Conservation (phyloP, 108 stramenopile species). For the Cyclotella cryptica region DNA sequence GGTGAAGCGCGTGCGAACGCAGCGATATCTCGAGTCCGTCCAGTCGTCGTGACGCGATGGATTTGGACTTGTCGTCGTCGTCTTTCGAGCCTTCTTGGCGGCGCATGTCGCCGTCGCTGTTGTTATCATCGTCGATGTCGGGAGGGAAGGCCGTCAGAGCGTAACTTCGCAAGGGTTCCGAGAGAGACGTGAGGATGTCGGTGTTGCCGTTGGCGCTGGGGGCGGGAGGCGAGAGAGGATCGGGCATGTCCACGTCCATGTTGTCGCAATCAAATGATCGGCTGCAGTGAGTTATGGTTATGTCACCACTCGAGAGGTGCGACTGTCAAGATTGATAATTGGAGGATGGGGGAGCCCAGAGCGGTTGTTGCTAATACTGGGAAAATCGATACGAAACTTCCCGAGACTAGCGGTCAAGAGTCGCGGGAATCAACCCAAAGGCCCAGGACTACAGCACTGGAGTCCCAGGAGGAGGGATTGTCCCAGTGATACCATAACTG, state of each 20-base stretch:
- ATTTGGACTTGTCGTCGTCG: neutral
- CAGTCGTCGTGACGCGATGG: conserved; percentile 7
- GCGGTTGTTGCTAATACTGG: no score
- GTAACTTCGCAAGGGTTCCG: conserved; percentile 15
- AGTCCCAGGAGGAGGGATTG: no score
- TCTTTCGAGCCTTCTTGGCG: neutral
- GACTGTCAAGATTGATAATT: no score
- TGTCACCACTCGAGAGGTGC: no score
- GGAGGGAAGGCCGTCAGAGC: conserved; percentile 12
- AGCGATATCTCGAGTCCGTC: conserved; percentile 43
- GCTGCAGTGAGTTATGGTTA: no score
- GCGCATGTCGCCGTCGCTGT: neutral
- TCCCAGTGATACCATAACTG: no score
- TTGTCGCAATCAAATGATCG: no score
- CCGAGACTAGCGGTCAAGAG: no score
- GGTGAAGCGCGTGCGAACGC: conserved; percentile 27
- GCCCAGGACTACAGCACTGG: no score
- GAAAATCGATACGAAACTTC: no score
- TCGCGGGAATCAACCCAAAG: no score
- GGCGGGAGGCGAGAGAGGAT: neutral
- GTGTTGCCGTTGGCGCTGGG: neutral
- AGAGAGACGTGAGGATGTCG: conserved; percentile 12
- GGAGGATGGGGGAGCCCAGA: no score
- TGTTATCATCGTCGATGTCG: neutral
- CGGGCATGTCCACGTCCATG: neutral